Conservation (phyloP, 2,329 filamentous ascomycete genomes). For the Penicillium vulpinum region DNA sequence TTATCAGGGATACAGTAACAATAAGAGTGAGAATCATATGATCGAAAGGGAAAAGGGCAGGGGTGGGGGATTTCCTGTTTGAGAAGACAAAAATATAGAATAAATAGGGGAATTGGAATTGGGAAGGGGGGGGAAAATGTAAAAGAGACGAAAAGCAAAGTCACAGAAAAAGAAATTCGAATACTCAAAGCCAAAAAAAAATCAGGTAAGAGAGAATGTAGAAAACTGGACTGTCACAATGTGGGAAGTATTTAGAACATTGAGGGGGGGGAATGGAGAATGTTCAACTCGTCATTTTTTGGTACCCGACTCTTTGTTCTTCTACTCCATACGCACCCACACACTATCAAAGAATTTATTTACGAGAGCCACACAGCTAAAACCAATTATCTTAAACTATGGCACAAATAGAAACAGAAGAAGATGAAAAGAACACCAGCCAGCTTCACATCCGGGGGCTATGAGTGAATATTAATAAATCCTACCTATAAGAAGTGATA, state of each 20-base stretch:
- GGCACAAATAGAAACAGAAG: background rate
- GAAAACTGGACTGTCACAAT: constrained; percentile 7
- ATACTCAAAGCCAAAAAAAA: constrained; percentile 3
- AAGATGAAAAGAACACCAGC: background rate
- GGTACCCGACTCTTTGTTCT: constrained; percentile 10
- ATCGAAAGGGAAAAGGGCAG: background rate
- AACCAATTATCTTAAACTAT: background rate
- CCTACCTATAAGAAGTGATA: background rate
- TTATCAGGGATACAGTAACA: background rate
- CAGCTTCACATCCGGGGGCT: background rate
- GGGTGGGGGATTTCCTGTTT: constrained; percentile 4
- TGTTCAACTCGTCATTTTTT: constrained; percentile 6
- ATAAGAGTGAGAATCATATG: background rate
- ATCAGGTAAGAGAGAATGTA: constrained; percentile 8
- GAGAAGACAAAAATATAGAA: background rate
- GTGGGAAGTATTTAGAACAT: constrained; percentile 8
- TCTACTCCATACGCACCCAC: too few species aligned
- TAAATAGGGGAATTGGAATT: too few species aligned
- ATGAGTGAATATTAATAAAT: background rate
- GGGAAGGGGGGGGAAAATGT: background rate
- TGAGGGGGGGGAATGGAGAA: background rate
- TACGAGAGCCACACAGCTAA: background rate
- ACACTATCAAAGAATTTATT: background rate
- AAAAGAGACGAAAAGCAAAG: background rate
- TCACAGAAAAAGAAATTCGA: background rate